Percentiles rank a stretch among this genome's conserved stretches.
Conservation (phyloP, 2,329 filamentous ascomycete genomes). For the Colletotrichum sp. region DNA sequence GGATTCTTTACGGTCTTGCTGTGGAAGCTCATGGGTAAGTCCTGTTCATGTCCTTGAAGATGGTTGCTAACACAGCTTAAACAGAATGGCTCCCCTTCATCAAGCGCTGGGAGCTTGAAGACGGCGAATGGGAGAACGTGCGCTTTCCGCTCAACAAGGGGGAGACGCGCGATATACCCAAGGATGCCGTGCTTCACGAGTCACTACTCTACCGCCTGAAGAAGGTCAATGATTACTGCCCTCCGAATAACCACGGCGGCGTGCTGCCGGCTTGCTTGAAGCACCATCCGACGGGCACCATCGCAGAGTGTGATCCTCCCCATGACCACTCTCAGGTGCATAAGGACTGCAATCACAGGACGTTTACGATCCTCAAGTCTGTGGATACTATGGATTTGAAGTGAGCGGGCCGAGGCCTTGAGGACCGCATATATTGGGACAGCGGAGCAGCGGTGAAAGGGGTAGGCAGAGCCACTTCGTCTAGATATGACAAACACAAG, state of each 20-base stretch:
- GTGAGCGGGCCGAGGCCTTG: neutral
- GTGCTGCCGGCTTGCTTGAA: conserved; percentile 35
- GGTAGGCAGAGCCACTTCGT: too few species aligned
- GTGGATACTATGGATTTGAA: neutral
- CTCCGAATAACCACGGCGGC: conserved; percentile 39
- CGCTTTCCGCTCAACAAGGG: conserved; percentile 44
- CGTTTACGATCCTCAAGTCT: neutral
- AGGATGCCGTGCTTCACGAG: conserved; percentile 42
- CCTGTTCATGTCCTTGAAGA: accelerated
- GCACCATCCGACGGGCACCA: neutral
- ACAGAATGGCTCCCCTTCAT: conserved; percentile 44
- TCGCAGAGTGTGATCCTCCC: neutral
- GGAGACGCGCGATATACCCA: conserved; percentile 41
- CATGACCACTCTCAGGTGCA: neutral
- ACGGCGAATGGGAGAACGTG: conserved; percentile 35
- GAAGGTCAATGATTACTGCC: conserved; percentile 31
- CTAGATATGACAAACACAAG: too few species aligned
- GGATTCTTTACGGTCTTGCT: conserved; percentile 43
- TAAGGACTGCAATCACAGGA: neutral
- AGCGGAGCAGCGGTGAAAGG: too few species aligned
- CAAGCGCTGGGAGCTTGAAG: conserved; percentile 44
- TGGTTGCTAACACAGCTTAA: neutral
- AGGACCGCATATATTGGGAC: neutral
- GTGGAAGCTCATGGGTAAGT: conserved; percentile 49
- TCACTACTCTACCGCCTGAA: conserved; percentile 39